A percentile compares a stretch with the other conserved stretches of the same genome.
Evolutionary conservation across 2,329 filamentous ascomycete species (phyloP).

Genomic region (Allantophomopsis cytisporea): DNA sequence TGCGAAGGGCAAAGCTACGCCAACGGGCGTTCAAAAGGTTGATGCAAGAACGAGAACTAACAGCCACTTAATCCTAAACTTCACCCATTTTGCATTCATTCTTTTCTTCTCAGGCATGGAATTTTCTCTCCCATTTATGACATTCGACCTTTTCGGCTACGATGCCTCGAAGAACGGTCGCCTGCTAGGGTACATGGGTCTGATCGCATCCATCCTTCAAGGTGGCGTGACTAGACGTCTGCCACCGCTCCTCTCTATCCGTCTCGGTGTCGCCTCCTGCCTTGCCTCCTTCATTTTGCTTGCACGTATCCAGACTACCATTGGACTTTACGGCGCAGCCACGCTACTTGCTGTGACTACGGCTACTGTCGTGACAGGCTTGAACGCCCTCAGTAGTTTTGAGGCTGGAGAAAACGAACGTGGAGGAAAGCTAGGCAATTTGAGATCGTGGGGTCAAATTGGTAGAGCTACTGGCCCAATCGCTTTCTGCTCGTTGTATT

Average conservation of each 20-base stretch:
- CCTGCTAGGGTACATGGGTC: conserved; percentile 79
- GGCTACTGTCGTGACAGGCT: conserved; percentile 84
- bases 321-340: conserved; percentile 67
- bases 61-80: conserved; percentile 69
- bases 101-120: conserved; percentile 98
- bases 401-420: conserved; percentile 71
- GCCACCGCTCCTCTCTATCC: conserved; percentile 67
- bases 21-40: conserved; percentile 7
- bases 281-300: conserved; percentile 71
- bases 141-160: conserved; percentile 83
- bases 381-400: conserved; percentile 86
- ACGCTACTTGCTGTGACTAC: conserved; percentile 79
- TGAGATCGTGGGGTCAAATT: conserved; percentile 73
- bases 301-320: conserved; percentile 50
- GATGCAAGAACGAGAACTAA: conserved; percentile 32
- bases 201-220: conserved; percentile 85
- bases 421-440: conserved; percentile 73
- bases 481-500: conserved; percentile 89
- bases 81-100: conserved; percentile 79
- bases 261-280: conserved; percentile 65
- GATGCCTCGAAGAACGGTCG: conserved; percentile 68
- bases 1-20: neutral
- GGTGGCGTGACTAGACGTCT: conserved; percentile 81
- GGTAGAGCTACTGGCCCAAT: conserved; percentile 79
- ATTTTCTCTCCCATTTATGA: conserved; percentile 95